phyloP scores from a whole-genome alignment of 1,139 yeast genomes.

The Meyerozyma carpophila region DNA sequence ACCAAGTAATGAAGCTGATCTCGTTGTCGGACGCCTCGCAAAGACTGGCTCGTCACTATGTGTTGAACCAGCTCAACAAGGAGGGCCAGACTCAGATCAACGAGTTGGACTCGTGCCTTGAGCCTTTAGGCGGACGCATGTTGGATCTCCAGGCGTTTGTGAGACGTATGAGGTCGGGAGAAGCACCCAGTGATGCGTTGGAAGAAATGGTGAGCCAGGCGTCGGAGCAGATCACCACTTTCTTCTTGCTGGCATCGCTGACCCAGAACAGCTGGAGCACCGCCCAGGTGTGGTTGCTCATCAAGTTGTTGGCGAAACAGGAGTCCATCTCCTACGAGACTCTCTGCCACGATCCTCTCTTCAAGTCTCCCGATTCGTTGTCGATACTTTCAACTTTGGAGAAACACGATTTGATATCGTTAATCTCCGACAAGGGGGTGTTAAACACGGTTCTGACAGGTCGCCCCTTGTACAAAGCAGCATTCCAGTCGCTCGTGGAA shows the following conservation, averaged over 20 bases:
- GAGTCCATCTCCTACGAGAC: conserved; percentile 47
- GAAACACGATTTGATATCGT: conserved; percentile 67
- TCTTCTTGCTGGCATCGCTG: conserved; percentile 44
- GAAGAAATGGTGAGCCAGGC: conserved; percentile 78
- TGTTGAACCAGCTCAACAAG: conserved; percentile 51
- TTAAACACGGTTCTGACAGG: conserved; percentile 66
- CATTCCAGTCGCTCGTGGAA: conserved; percentile 59
- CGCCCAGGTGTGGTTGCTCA: conserved; percentile 86
- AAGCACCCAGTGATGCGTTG: conserved; percentile 69
- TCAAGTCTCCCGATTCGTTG: conserved; percentile 50
- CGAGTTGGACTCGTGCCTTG: conserved; percentile 51
- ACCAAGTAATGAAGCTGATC: conserved; percentile 75
- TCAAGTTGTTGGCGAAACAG: conserved; percentile 53
- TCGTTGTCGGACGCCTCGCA: conserved; percentile 78
- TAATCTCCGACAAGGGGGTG: conserved; percentile 71
- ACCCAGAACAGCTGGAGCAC: conserved; percentile 49
- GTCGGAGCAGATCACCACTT: conserved; percentile 81
- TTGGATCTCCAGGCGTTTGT: conserved; percentile 87
- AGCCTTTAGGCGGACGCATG: conserved; percentile 91
- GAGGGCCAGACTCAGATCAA: conserved; percentile 15
- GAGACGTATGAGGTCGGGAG: conserved; percentile 84
- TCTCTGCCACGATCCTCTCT: conserved; percentile 54
- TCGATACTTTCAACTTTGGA: conserved; percentile 66
- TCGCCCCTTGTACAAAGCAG: conserved; percentile 78
- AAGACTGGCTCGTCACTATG: conserved; percentile 66